Conservation (phyloP, 257 asterid genomes). For the Rauvolfia tetraphylla region DNA sequence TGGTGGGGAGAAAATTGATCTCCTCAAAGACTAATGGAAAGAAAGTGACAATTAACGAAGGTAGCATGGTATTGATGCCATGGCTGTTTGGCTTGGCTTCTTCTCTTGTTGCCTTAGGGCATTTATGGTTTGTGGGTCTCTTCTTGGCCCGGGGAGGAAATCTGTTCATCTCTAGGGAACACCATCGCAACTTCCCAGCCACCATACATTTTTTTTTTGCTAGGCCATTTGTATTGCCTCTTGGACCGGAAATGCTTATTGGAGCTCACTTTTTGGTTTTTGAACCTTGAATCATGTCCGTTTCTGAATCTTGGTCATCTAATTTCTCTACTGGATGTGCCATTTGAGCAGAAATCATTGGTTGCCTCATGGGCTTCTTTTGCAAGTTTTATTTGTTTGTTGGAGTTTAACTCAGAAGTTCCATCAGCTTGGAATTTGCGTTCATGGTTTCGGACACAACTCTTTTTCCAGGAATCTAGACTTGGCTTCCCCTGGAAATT, state of each 20-base stretch:
- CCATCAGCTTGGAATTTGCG: background rate
- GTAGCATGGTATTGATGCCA: background rate
- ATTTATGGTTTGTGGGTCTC: no score
- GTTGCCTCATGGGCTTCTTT: background rate
- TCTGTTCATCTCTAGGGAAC: background rate
- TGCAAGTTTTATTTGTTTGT: background rate
- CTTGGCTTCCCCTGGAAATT: no score
- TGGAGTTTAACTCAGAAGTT: background rate
- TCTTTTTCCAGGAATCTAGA: no score
- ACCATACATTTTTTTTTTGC: background rate
- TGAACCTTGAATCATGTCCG: background rate
- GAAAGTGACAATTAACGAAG: conserved; percentile 4
- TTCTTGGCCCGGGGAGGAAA: background rate
- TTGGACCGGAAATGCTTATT: background rate
- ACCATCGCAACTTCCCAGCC: background rate
- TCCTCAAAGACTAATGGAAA: background rate
- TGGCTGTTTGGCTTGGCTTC: conserved; percentile 1
- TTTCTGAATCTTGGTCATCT: conserved; percentile 1
- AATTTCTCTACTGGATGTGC: no score
- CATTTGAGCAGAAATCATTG: no score
- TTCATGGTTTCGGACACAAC: background rate
- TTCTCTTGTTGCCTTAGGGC: background rate
- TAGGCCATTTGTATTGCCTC: conserved; percentile 1
- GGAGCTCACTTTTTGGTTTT: background rate
- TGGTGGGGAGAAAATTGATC: background rate